phyloP scores from a whole-genome alignment of 73 alveolate genomes.

The Effrenium voratum region DNA sequence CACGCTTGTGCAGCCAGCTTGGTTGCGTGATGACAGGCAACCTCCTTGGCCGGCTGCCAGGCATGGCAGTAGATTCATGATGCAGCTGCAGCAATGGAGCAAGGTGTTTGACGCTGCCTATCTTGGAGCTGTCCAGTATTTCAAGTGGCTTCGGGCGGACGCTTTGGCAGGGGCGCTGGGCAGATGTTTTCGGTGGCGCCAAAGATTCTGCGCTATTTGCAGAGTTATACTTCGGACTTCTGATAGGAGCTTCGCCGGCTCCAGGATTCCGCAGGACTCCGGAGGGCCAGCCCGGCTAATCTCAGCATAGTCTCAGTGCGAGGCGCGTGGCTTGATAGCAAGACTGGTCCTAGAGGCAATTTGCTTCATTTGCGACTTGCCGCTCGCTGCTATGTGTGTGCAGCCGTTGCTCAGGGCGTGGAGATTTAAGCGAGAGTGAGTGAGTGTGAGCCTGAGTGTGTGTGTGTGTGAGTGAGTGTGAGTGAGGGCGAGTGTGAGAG shows the following conservation, averaged over 20 bases:
- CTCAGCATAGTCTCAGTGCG: constrained; percentile 32
- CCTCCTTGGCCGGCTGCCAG: constrained; percentile 25
- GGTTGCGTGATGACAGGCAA: not conserved
- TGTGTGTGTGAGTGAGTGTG: no score
- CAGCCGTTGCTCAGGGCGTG: constrained; percentile 4
- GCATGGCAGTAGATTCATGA: constrained; percentile 19
- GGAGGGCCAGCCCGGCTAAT: constrained; percentile 39
- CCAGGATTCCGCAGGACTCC: constrained; percentile 21
- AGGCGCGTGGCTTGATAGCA: not conserved
- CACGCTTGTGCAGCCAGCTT: not conserved
- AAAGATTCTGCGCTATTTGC: not conserved
- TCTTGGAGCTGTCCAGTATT: constrained; percentile 9
- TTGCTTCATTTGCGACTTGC: constrained; percentile 5
- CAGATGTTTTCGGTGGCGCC: constrained; percentile 23
- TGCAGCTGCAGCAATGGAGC: constrained; percentile 53
- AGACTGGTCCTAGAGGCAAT: not conserved
- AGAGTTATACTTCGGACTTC: constrained; percentile 18
- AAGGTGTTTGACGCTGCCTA: constrained; percentile 33
- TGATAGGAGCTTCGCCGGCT: constrained; percentile 20
- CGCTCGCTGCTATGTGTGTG: not conserved
- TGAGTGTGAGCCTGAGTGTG: no score
- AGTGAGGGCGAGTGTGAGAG: no score
- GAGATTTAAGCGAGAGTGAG: no score
- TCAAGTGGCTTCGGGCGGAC: constrained; percentile 55
- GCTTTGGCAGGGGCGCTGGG: not conserved